A percentile compares a stretch with the other conserved stretches of the same genome.
Evolutionary conservation across 495 filamentous ascomycete genomes (phyloP).

Genomic region (Penicillium ochrochloron): DNA sequence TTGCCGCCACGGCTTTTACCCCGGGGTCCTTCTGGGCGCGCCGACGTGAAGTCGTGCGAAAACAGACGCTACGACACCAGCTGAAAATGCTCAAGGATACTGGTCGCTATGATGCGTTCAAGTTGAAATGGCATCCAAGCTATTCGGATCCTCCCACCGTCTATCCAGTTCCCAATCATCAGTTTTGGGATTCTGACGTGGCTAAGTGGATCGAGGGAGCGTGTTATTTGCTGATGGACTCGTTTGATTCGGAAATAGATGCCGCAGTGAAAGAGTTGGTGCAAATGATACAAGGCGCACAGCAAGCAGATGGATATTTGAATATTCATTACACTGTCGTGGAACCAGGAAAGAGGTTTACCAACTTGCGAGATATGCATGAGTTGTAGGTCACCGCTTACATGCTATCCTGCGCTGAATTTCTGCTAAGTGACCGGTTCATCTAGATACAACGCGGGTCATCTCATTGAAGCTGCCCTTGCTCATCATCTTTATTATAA

Average conservation of each 20-base stretch:
- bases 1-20: constrained; percentile 35
- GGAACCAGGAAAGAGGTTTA: constrained; percentile 55
- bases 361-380: constrained; percentile 63
- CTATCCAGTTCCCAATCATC: constrained; percentile 57
- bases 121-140: constrained; percentile 53
- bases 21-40: constrained; percentile 37
- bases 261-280: constrained; percentile 58
- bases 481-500: constrained; percentile 56
- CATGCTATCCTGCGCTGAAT: neutral
- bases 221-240: constrained; percentile 56
- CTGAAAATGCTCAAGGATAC: constrained; percentile 56
- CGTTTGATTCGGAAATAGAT: constrained; percentile 52
- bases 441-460: constrained; percentile 60
- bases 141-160: constrained; percentile 51
- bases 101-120: constrained; percentile 60
- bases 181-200: constrained; percentile 66
- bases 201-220: constrained; percentile 66
- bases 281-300: constrained; percentile 57
- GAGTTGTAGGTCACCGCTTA: constrained; percentile 53
- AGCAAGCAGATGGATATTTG: constrained; percentile 61
- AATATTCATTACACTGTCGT: constrained; percentile 64
- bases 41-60: constrained; percentile 47
- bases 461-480: constrained; percentile 63
- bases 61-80: constrained; percentile 48
- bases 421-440: neutral